phyloP scores from a whole-genome alignment of 2,329 filamentous ascomycete genomes.

The Cylindrodendrum hubeiense region DNA sequence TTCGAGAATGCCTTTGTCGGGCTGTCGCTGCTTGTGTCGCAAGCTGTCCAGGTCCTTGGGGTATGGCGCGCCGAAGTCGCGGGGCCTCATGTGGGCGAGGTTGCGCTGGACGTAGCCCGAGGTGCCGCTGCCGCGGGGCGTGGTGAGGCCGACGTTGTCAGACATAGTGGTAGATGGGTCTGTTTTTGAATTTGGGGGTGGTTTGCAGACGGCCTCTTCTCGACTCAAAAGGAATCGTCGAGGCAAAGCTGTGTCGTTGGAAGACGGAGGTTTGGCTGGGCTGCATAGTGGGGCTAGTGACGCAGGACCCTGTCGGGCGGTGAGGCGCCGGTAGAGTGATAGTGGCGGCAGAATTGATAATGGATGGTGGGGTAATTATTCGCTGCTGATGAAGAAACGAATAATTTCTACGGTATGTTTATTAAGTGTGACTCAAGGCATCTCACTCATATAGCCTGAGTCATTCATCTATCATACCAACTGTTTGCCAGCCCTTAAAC shows the following conservation, averaged over 20 bases:
- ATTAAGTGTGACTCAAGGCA: constrained; percentile 30
- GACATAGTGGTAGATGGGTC: constrained; percentile 73
- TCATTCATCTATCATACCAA: not conserved
- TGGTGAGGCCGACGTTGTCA: constrained; percentile 95
- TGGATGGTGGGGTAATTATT: constrained; percentile 35
- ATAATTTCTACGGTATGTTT: constrained; percentile 16
- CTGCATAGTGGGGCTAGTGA: constrained; percentile 12
- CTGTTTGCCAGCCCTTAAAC: too few species aligned
- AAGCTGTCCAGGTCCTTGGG: constrained; percentile 76
- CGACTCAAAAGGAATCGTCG: not conserved
- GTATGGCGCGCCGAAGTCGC: constrained; percentile 85
- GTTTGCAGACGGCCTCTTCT: not conserved
- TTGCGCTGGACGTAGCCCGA: constrained; percentile 99
- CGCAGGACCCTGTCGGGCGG: constrained; percentile 38
- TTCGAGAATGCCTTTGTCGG: constrained; percentile 92
- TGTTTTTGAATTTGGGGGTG: not conserved
- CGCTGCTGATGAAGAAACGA: constrained; percentile 15
- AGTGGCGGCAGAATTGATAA: constrained; percentile 43
- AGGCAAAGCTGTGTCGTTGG: constrained; percentile 1
- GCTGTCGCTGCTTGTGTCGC: constrained; percentile 83
- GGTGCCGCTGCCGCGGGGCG: constrained; percentile 93
- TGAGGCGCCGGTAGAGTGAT: constrained; percentile 29
- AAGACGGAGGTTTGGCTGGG: constrained; percentile 1
- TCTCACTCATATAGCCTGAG: not conserved
- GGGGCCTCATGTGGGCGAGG: constrained; percentile 86